Base-by-base conservation (phyloP, 305 asterid genomes). In the Fraxinus sp. region DNA sequence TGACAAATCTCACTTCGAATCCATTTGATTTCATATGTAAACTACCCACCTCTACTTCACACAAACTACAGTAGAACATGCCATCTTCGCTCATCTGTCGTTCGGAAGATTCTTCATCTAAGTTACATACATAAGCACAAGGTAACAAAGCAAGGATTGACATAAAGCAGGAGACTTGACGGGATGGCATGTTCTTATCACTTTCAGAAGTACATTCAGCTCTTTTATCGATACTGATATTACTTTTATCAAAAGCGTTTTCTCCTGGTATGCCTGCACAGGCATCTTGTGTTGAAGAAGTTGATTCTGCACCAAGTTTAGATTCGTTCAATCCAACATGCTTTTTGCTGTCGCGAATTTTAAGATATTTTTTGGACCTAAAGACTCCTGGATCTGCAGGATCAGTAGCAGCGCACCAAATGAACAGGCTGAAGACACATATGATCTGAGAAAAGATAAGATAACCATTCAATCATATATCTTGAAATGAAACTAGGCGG, bases 51-150 rank as follows among this genome's bases (percentile, higher is more conserved):
- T 97, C 99, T 24, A 93, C 98, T 90, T 97, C 98, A 83, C 99
- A 97, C 90, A 97, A 88, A 87, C 96, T 97, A 87, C 99, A 97
- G 90, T 93, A 97, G 91, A 93, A 97, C 99, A 97, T 97, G 90
- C 98, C 98, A 74, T 97, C 98, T 86, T 93, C 99, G 79, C 96
- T 92, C 85, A 76, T 82, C 46, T 91, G 98, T 77, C 89, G 93
- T 78, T 93, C 91, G 33, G 91, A 88, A 59, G 97, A 89, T 79
- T 92, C 93, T 79, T 90, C 92, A 7, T 87, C 87, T 6, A 93
- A 79, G 75, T 83, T 84, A 85, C 93, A 87, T 71, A 89, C 22
- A 80, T 87, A 88, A 24, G 94, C 94, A 82, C 97, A 92, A 16
- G 98, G 98, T 78, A 93, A 41, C 62, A 93, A 85, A 20, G 92